phyloP scores from a whole-genome alignment of 345 rosid species.

The Melaleuca quinquenervia region DNA sequence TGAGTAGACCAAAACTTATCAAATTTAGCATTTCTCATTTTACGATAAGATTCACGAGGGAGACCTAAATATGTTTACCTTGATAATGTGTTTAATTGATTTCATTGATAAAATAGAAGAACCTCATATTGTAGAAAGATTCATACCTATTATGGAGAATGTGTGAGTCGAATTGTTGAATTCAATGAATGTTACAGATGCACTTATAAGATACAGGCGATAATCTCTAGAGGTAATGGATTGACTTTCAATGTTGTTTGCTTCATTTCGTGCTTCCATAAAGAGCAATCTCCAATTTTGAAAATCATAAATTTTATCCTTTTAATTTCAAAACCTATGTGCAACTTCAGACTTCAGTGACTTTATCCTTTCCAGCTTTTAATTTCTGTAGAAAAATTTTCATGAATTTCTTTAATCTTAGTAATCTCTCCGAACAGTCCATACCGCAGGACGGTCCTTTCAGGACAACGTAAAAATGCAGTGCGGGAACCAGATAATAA shows the following conservation, averaged over 20 bases:
- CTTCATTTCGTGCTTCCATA: background rate
- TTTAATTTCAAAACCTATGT: background rate
- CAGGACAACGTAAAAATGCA: background rate
- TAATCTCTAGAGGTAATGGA: background rate
- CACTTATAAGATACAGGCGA: background rate
- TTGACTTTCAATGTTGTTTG: background rate
- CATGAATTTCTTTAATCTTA: background rate
- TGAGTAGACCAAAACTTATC: background rate
- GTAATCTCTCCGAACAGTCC: background rate
- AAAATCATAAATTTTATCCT: background rate
- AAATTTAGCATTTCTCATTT: background rate
- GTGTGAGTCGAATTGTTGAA: background rate
- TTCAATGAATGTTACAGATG: background rate
- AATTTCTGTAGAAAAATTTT: background rate
- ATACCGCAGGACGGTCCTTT: background rate
- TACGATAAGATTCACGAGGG: background rate
- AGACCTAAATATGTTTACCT: no score
- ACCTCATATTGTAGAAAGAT: rapidly evolving
- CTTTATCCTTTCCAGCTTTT: background rate
- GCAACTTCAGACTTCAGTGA: background rate
- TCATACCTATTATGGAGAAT: rapidly evolving
- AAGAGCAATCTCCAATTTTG: background rate
- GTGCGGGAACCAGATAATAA: background rate
- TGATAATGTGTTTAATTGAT: background rate
- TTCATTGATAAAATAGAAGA: background rate